Conservation (phyloP, 441 rosid genomes). For the Arabidopsis hybrid region DNA sequence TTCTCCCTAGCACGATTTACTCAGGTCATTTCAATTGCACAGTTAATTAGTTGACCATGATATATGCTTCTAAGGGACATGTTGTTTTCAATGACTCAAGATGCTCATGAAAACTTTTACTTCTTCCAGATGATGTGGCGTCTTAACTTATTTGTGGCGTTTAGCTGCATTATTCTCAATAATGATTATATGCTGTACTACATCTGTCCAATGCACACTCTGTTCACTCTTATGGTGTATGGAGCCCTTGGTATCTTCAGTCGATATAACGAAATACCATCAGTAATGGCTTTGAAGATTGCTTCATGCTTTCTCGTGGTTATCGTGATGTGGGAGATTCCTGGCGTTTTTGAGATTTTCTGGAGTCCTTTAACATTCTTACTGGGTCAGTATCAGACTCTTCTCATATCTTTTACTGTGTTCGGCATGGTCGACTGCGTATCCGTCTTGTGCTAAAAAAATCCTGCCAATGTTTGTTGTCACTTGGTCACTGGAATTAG, state of each 20-base stretch:
- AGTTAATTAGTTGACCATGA: conserved; percentile 9
- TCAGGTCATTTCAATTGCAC: conserved; percentile 61
- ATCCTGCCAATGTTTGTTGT: conserved; percentile 1
- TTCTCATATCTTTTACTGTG: not conserved
- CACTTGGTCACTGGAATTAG: not conserved
- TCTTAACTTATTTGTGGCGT: conserved; percentile 90
- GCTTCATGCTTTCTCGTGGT: conserved; percentile 87
- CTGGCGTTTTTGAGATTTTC: conserved; percentile 85
- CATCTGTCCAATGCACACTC: conserved; percentile 99
- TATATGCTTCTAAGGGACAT: conserved; percentile 13
- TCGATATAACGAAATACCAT: conserved; percentile 88
- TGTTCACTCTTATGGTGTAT: conserved; percentile 96
- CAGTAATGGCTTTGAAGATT: conserved; percentile 87
- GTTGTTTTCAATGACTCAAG: conserved; percentile 11
- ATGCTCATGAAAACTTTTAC: conserved; percentile 40
- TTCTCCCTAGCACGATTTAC: conserved; percentile 90
- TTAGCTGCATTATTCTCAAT: conserved; percentile 89
- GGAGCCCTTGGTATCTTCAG: conserved; percentile 92
- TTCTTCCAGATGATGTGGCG: conserved; percentile 99
- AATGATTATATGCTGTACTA: conserved; percentile 95
- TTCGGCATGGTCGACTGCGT: conserved; percentile 2
- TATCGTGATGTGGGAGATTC: conserved; percentile 93
- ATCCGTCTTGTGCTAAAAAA: not conserved
- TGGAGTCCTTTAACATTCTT: conserved; percentile 90
- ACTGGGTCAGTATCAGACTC: conserved; percentile 59